Conservation (phyloP, 2,329 filamentous ascomycete genomes). For the Arthrobotrys iridis region DNA sequence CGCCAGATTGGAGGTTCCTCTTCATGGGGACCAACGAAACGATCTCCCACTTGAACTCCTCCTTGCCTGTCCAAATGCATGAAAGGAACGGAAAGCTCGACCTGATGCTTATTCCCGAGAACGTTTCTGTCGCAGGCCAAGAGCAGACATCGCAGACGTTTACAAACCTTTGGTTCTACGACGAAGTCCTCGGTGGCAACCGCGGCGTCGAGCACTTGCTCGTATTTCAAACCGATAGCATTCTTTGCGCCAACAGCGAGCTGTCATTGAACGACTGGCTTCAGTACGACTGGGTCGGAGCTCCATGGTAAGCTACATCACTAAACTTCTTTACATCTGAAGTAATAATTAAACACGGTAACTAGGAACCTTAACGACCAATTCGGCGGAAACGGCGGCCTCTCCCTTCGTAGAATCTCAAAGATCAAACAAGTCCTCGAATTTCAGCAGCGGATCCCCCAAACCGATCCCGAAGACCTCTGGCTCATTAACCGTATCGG, state of each 20-base stretch:
- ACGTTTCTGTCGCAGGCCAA: conserved; percentile 66
- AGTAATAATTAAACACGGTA: not conserved
- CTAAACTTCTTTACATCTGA: not conserved
- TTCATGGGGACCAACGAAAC: conserved; percentile 42
- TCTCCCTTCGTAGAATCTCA: conserved; percentile 67
- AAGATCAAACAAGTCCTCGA: conserved; percentile 65
- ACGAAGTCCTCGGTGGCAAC: conserved; percentile 54
- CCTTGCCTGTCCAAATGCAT: conserved; percentile 54
- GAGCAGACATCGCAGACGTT: conserved; percentile 68
- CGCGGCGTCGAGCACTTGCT: conserved; percentile 60
- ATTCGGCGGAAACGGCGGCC: conserved; percentile 68
- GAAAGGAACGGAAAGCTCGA: conserved; percentile 60
- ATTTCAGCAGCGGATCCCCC: conserved; percentile 62
- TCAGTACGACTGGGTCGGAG: conserved; percentile 68
- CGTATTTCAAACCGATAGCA: conserved; percentile 69
- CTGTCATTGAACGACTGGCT: conserved; percentile 66
- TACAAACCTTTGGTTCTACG: conserved; percentile 66
- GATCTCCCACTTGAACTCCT: conserved; percentile 42
- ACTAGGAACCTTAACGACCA: conserved; percentile 57
- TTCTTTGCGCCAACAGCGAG: conserved; percentile 68
- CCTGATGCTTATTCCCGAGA: conserved; percentile 66
- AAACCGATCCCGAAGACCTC: conserved; percentile 65
- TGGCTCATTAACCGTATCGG: conserved; percentile 68
- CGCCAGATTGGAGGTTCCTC: conserved; percentile 69
- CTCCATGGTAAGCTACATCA: conserved; percentile 62